Evolutionary conservation across 2,329 filamentous ascomycete genomes (phyloP).

Genomic region (Tolypocladium amazonense): DNA sequence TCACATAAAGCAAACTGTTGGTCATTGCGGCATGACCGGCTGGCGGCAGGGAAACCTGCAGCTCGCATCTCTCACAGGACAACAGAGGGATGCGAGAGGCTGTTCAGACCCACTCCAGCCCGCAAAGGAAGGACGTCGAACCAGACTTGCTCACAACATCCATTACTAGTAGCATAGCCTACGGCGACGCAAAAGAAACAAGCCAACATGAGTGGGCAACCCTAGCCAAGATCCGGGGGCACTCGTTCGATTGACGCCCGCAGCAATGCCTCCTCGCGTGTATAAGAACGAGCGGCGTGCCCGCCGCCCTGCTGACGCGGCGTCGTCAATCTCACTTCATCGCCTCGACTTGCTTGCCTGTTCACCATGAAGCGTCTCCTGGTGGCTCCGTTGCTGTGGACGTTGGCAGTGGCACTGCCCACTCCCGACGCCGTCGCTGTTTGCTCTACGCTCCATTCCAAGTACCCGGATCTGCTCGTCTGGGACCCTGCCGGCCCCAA

Average conservation of each 20-base stretch:
- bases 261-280: neutral
- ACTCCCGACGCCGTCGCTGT: slow-evolving; percentile 4
- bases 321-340: neutral
- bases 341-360: neutral
- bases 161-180: neutral
- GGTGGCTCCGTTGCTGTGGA: neutral
- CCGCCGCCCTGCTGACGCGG: neutral
- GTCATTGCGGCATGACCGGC: neutral
- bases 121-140: neutral
- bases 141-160: neutral
- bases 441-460: slow-evolving; percentile 4
- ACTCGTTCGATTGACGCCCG: neutral
- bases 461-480: slow-evolving; percentile 5
- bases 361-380: neutral
- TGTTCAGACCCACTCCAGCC: neutral
- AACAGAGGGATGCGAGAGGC: neutral
- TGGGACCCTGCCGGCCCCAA: slow-evolving; percentile 7
- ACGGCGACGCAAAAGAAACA: neutral
- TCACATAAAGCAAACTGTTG: neutral
- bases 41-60: neutral
- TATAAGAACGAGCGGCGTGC: neutral
- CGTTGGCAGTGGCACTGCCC: neutral
- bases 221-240: neutral
- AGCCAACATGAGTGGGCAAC: neutral
- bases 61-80: neutral